Conservation (phyloP, 805 yeast genomes). For the Metschnikowia koreensis region DNA sequence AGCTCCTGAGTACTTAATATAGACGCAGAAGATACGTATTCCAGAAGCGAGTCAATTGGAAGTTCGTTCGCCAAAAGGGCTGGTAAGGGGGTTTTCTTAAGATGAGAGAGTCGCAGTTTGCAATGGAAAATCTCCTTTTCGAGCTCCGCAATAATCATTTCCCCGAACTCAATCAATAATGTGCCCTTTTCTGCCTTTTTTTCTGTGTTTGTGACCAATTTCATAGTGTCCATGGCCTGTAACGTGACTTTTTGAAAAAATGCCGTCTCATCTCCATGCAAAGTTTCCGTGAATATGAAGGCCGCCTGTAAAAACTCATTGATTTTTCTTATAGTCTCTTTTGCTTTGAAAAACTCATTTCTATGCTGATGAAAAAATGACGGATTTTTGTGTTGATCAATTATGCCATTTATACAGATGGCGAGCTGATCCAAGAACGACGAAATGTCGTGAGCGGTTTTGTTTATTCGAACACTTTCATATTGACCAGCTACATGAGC, state of each 20-base stretch:
- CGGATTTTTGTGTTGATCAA: neutral
- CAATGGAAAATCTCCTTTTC: slow-evolving; percentile 7
- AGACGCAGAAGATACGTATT: slow-evolving; percentile 4
- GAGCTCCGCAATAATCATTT: slow-evolving; percentile 6
- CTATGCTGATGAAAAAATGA: neutral
- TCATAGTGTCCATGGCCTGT: slow-evolving; percentile 9
- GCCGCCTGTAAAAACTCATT: slow-evolving; percentile 2
- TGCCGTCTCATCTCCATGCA: neutral
- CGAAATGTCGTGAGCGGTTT: slow-evolving; percentile 29
- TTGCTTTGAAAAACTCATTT: neutral
- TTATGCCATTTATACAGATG: neutral
- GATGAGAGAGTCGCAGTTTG: neutral
- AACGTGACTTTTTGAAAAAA: slow-evolving; percentile 3
- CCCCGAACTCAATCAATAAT: slow-evolving; percentile 9
- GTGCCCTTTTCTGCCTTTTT: slow-evolving; percentile 9
- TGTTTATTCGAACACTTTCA: slow-evolving; percentile 14
- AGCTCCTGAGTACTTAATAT: neutral
- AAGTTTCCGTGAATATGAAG: neutral
- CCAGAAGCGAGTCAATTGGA: slow-evolving; percentile 7
- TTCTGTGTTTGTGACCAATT: slow-evolving; percentile 1
- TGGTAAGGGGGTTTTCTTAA: neutral
- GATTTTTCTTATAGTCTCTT: neutral
- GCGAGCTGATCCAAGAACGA: slow-evolving; percentile 22
- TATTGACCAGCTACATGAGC: neutral
- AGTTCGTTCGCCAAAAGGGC: neutral